Base-by-base conservation (phyloP, 1,139 yeast species). In the Suhomyces bribrorum region DNA sequence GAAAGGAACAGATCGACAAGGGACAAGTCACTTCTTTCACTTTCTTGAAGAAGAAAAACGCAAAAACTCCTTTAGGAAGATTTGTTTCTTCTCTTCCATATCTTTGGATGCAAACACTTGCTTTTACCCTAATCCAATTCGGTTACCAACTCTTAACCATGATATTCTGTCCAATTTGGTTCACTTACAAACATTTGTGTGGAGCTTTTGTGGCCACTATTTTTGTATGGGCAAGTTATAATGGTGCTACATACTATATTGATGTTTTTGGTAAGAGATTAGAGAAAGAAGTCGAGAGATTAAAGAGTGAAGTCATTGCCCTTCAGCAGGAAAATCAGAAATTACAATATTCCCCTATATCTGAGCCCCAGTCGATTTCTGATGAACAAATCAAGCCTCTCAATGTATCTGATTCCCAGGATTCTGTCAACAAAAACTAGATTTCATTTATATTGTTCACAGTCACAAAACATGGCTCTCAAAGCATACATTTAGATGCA, bases 201-300 rank as follows among this genome's bases (percentile, higher is more conserved):
- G 80, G 84, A 0, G 52, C 73, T 1, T 90, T 89, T 57, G 75
- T 92, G 45, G 62, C 80, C 3, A 71, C 76, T 39, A 87, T 92
- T 18, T 88, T 89, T 52, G 62, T 82, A 26, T 77, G 81, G 64
- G 95, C 97, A 2, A 74, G 89, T 34, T 87, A 85, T 60, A 90
- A 92, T 51, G 98, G 98, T 24, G 97, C 97, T 2, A 87, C 96
- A 1, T 92, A 87, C 57, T 92, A 92, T 57, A 75, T 92, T 42
- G 97, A 92, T 56, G 84, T 85, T 30, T 92, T 90, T 63, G 97
- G 95, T 42, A 86, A 83, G 56, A 74, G 88, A 53, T 82, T 86
- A 62, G 95, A 83, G 55, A 87, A 84, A 53, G 96, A 92, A 58
- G 87, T 90, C 28, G 66, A 70, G 23, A 77, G 77, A 54, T 69